phyloP scores from a whole-genome alignment of 2,329 filamentous ascomycete genomes.

The Sporothrix dimorphospora region DNA sequence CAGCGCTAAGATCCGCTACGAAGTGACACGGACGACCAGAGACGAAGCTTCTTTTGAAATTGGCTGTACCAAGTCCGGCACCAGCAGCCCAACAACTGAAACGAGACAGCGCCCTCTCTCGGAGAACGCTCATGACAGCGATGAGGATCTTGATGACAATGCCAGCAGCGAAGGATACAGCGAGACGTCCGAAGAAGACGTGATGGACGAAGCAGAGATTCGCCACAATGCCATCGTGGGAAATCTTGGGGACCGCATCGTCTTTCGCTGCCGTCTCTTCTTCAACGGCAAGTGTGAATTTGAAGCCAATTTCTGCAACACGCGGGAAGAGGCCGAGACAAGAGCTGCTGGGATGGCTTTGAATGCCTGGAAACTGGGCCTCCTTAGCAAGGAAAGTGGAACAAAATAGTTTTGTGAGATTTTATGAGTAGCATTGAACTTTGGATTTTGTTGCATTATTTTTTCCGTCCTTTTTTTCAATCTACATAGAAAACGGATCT shows the following conservation, averaged over 20 bases:
- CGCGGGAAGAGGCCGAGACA: slow-evolving; percentile 56
- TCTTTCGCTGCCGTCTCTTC: slow-evolving; percentile 51
- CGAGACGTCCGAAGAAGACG: neutral
- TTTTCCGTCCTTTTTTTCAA: neutral
- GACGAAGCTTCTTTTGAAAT: slow-evolving; percentile 26
- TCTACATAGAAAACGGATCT: no score
- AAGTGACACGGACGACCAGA: slow-evolving; percentile 37
- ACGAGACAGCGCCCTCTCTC: slow-evolving; percentile 16
- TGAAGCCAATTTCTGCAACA: slow-evolving; percentile 50
- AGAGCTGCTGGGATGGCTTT: slow-evolving; percentile 60
- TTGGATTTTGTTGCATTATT: neutral
- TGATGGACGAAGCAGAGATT: neutral
- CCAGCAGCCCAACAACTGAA: neutral
- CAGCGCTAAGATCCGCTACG: slow-evolving; percentile 58
- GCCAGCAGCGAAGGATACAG: neutral
- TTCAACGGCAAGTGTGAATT: slow-evolving; percentile 54
- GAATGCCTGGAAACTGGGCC: slow-evolving; percentile 33
- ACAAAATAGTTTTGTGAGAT: neutral
- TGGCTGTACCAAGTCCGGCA: neutral
- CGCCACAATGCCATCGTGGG: neutral
- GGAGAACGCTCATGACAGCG: neutral
- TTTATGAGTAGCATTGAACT: no score
- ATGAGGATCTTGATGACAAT: neutral
- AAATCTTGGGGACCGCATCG: slow-evolving; percentile 12
- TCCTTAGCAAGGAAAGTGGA: neutral